A percentile compares a stretch with the other conserved stretches of the same genome.
Conservation (phyloP, 805 yeast species). For the Blastobotrys americana region DNA sequence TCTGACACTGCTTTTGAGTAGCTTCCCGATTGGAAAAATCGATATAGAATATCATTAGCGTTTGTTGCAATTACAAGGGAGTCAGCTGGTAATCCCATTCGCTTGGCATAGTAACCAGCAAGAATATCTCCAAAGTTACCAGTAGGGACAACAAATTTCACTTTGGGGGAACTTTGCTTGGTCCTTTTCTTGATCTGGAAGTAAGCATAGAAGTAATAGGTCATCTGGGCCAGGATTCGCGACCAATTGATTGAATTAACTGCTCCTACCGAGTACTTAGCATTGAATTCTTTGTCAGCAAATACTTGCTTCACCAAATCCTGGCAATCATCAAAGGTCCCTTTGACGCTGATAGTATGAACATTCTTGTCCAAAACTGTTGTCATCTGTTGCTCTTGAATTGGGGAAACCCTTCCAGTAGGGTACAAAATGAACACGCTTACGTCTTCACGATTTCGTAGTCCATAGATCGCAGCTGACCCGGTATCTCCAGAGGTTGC, state of each 20-base stretch:
- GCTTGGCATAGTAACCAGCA: conserved; percentile 90
- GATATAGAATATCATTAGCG: conserved; percentile 87
- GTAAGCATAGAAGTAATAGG: conserved; percentile 90
- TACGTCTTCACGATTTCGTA: conserved; percentile 95
- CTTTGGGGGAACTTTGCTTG: conserved; percentile 23
- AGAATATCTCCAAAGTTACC: conserved; percentile 98
- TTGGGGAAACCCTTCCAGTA: conserved; percentile 93
- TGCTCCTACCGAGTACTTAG: conserved; percentile 90
- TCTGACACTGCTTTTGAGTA: conserved; percentile 55
- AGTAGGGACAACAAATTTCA: conserved; percentile 89
- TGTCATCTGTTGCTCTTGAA: conserved; percentile 98
- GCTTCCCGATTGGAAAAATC: conserved; percentile 80
- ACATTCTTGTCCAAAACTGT: conserved; percentile 89
- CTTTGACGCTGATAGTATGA: conserved; percentile 89
- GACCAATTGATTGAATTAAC: conserved; percentile 99
- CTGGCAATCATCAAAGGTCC: conserved; percentile 98
- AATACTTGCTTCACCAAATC: conserved; percentile 90
- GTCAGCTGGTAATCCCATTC: conserved; percentile 91
- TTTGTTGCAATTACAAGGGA: conserved; percentile 90
- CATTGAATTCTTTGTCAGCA: conserved; percentile 82
- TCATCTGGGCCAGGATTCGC: conserved; percentile 93
- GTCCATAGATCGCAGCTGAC: conserved; percentile 96
- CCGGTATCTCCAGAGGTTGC: conserved; percentile 99
- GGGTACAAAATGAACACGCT: conserved; percentile 95
- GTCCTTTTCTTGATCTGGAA: conserved; percentile 48